Percentiles rank a stretch among this genome's conserved stretches.
phyloP scores from a whole-genome alignment of 331 rosid species.

The Malus hybrid region DNA sequence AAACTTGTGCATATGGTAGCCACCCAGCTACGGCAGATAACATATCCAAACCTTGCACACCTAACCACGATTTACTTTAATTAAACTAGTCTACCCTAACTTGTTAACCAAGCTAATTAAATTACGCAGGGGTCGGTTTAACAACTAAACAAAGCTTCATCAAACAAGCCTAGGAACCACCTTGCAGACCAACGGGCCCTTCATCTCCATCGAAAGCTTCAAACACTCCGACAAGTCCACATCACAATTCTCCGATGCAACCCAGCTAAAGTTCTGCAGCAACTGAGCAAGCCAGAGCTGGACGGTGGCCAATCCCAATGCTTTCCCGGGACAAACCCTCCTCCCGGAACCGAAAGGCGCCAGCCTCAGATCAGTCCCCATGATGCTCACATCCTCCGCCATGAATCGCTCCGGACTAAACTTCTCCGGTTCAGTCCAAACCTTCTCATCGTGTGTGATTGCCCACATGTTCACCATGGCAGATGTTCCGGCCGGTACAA shows the following conservation, averaged over 20 bases:
- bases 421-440: constrained; percentile 39
- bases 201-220: constrained; percentile 74
- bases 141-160: not conserved
- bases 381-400: constrained; percentile 27
- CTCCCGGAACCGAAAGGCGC: constrained; percentile 77
- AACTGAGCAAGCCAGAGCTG: constrained; percentile 62
- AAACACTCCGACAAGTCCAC: constrained; percentile 48
- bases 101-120: not conserved
- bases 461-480: constrained; percentile 95
- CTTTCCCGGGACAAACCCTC: constrained; percentile 71
- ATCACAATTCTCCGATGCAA: not conserved
- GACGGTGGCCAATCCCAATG: constrained; percentile 56
- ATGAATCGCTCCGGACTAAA: constrained; percentile 57
- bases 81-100: not conserved
- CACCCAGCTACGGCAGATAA: not conserved
- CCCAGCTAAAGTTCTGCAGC: constrained; percentile 46
- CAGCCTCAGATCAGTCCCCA: constrained; percentile 56
- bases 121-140: too few species aligned
- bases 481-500: constrained; percentile 48
- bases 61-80: not conserved
- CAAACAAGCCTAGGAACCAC: constrained; percentile 37
- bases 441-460: constrained; percentile 38
- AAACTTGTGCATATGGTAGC: not conserved
- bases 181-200: constrained; percentile 47
- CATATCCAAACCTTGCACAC: not conserved